Base-by-base conservation (phyloP, 495 filamentous ascomycete species). In the Penicillium silybi region DNA sequence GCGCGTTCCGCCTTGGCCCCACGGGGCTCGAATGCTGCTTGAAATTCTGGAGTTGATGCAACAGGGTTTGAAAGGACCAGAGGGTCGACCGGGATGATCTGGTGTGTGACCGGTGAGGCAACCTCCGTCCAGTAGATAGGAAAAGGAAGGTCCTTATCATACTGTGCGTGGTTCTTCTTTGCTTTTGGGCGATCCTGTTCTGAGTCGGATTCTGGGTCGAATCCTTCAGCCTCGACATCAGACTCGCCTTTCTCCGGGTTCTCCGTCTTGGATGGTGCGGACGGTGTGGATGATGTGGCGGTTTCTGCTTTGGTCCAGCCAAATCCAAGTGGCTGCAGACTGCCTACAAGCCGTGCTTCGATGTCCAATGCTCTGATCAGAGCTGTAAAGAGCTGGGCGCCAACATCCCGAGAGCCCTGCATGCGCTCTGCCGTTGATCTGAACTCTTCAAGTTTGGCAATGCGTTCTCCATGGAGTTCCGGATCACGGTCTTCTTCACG, bases 51-150 rank as follows among this genome's bases (percentile, higher is more conserved):
- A 46, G 78, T 89, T 2, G 74, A 82, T 16, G 80, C 87, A 4
- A 93, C 73, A 4, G 85, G 53, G n/a, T 83, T 78, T 20, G 80
- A 80, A 1, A 86, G 73, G 22, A 92, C 78, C 4, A 95, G 62
- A 0, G 90, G 77, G 44, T 95, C 89, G 3, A 97, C 86, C 0
- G 90, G 72, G 32, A 91, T 83, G 41, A 87, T 88, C 44, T 83
- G 85, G 56, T 89, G 79, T 3, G 88, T 88, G 13, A 86, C 75
- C 0, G 90, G 85, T 0, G 90, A 97, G 15, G 90, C 75, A 17
- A 89, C 85, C 61, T 99, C 93, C 3, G 86, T 85, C 93, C 95
- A 99, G 69, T 96, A 99, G 50, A 85, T 87, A 2, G 95, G 93
- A 59, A 86, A 89, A 20, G 81, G 81, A 15, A 96, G 75, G 50